These are phyloP conservation scores for Jacaranda mimosifolia DNA, from an alignment of 257 asterid genomes.

Conservation along the genomic window DNA sequence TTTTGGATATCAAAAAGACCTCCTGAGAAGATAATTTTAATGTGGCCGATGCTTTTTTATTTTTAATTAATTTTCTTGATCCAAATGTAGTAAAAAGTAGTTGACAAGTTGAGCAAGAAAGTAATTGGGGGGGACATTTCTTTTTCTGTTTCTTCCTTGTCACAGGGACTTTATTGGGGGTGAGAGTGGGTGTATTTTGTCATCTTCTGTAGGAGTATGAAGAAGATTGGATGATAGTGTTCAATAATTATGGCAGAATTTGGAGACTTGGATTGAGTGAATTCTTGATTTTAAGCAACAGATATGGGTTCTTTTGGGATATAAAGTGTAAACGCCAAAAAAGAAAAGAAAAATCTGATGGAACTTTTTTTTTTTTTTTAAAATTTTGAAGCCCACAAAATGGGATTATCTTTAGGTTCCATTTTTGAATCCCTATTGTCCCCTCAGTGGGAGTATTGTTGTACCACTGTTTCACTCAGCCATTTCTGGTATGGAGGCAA, in stretches of 20 bases:
- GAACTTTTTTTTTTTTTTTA: neutral
- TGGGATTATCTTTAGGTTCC: constrained; percentile 17
- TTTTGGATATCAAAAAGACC: too few relatives aligned
- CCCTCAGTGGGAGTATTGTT: constrained; percentile 44
- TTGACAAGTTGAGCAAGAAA: constrained; percentile 29
- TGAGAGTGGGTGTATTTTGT: constrained; percentile 35
- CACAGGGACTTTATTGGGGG: neutral
- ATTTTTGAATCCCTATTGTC: constrained; percentile 29
- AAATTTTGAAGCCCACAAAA: constrained; percentile 20
- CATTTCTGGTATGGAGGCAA: neutral
- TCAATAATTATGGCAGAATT: constrained; percentile 35
- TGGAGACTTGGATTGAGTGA: constrained; percentile 32
- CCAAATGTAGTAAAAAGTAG: neutral
- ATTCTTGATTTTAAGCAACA: constrained; percentile 36
- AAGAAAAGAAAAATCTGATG: neutral
- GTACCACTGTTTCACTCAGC: constrained; percentile 31
- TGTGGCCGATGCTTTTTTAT: neutral
- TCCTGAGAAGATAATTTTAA: too few relatives aligned
- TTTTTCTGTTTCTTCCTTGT: constrained; percentile 31
- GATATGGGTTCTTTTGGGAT: neutral
- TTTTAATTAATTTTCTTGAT: neutral
- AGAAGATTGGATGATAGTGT: constrained; percentile 24
- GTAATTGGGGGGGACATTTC: constrained; percentile 18
- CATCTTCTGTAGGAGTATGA: constrained; percentile 24
- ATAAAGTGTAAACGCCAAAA: constrained; percentile 29